phyloP scores from a whole-genome alignment of 805 yeast species.

The Yarrowia sp. region DNA sequence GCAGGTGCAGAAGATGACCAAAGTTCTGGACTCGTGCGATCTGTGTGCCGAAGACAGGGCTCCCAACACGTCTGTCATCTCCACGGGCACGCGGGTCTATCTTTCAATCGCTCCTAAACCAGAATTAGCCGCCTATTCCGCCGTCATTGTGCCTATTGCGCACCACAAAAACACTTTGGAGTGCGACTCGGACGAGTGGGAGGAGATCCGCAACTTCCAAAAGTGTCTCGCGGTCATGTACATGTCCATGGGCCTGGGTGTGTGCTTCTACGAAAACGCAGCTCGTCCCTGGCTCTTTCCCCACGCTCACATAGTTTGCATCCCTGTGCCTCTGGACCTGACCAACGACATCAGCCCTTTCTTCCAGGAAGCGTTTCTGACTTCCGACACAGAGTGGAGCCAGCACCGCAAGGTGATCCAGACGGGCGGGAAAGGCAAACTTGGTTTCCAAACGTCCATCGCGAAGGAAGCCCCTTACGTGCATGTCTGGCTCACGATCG shows the following conservation, averaged over 20 bases:
- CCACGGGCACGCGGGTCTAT: constrained; percentile 43
- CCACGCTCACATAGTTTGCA: constrained; percentile 47
- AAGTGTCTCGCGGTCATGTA: constrained; percentile 44
- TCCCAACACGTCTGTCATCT: constrained; percentile 34
- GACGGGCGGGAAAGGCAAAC: constrained; percentile 38
- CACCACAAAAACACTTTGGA: constrained; percentile 45
- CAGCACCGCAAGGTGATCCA: constrained; percentile 44
- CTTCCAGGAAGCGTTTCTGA: constrained; percentile 46
- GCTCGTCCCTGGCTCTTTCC: constrained; percentile 33
- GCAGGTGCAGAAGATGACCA: constrained; percentile 36
- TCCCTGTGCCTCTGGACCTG: constrained; percentile 45
- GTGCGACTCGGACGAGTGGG: constrained; percentile 47
- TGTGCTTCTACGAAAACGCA: constrained; percentile 49
- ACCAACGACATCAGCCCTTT: constrained; percentile 42
- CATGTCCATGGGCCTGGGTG: constrained; percentile 40
- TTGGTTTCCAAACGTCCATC: constrained; percentile 38
- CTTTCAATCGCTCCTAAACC: constrained; percentile 46
- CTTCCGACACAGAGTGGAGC: constrained; percentile 43
- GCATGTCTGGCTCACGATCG: constrained; percentile 49
- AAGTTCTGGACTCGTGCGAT: constrained; percentile 41
- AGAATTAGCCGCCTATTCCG: constrained; percentile 39
- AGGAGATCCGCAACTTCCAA: constrained; percentile 48
- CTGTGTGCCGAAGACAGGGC: constrained; percentile 41
- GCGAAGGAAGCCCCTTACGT: constrained; percentile 52
- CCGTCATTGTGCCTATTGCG: constrained; percentile 45